Conservation (phyloP, 140 eudicot species). For the Bidens hawaiensis region DNA sequence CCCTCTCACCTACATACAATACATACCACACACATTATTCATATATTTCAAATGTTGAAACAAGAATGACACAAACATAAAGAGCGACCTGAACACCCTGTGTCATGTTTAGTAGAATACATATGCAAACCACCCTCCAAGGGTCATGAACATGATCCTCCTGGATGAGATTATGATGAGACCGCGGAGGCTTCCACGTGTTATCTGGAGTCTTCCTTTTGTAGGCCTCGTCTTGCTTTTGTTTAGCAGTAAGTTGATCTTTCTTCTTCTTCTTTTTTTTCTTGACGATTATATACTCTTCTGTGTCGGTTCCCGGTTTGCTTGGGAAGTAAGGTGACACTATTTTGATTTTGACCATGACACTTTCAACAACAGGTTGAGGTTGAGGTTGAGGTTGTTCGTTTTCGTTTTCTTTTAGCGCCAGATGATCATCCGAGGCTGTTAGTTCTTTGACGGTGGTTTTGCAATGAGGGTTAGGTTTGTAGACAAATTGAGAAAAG, state of each 20-base stretch:
- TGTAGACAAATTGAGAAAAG: conserved; percentile 22
- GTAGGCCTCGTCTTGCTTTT: conserved; percentile 64
- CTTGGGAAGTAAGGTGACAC: conserved; percentile 1
- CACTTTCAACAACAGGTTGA: neutral
- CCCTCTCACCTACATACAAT: conserved; percentile 39
- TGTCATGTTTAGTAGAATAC: conserved; percentile 67
- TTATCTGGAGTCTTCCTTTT: conserved; percentile 44
- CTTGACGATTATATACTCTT: neutral
- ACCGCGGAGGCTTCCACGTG: conserved; percentile 74
- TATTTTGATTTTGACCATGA: too few species aligned
- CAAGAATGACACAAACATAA: neutral
- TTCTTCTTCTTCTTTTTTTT: conserved; percentile 10
- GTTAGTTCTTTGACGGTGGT: neutral
- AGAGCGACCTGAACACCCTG: conserved; percentile 62
- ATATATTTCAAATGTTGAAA: too few species aligned
- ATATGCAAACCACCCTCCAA: conserved; percentile 82
- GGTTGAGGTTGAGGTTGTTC: too few species aligned
- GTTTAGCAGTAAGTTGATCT: conserved; percentile 30
- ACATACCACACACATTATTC: neutral
- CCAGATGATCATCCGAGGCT: neutral
- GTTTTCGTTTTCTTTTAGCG: too few species aligned
- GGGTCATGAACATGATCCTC: conserved; percentile 81
- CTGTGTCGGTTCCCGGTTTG: neutral
- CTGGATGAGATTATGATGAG: conserved; percentile 64
- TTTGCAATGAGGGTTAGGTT: neutral